Evolutionary conservation across 352 stramenopile species (phyloP).

Genomic region (Hyaloperonospora arabidopsidis): DNA sequence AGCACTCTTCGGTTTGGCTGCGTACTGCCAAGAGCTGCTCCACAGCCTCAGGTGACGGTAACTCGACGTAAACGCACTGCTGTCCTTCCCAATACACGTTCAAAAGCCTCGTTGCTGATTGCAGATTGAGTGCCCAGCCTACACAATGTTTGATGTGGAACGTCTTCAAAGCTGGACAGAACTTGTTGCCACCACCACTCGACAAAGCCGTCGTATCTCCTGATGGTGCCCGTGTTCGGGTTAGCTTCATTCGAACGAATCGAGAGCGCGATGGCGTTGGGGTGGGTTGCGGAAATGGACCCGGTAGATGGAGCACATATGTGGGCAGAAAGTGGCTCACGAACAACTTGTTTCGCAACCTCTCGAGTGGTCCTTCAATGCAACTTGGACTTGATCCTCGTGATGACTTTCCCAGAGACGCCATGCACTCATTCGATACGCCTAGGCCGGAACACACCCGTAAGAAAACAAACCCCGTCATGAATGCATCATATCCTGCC

Average conservation of each 20-base stretch:
- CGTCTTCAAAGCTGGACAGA: slow-evolving; percentile 36
- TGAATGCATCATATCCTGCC: slow-evolving; percentile 71
- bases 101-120: slow-evolving; percentile 28
- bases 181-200: slow-evolving; percentile 12
- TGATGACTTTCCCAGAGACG: slow-evolving; percentile 17
- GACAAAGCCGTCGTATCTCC: slow-evolving; percentile 10
- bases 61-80: slow-evolving; percentile 41
- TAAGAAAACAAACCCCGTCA: slow-evolving; percentile 71
- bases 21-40: slow-evolving; percentile 37
- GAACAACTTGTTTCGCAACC: slow-evolving; percentile 41
- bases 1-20: slow-evolving; percentile 23
- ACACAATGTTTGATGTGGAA: slow-evolving; percentile 78
- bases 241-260: slow-evolving; percentile 50
- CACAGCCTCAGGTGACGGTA: slow-evolving; percentile 31
- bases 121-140: slow-evolving; percentile 38
- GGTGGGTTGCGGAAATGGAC: slow-evolving; percentile 34
- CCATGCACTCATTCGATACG: slow-evolving; percentile 46
- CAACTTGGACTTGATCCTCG: background rate
- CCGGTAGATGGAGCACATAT: slow-evolving; percentile 35
- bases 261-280: slow-evolving; percentile 40
- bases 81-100: slow-evolving; percentile 50
- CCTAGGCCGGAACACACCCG: slow-evolving; percentile 53
- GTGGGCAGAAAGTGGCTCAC: slow-evolving; percentile 59
- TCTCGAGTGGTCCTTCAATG: slow-evolving; percentile 21
- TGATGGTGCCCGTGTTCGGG: slow-evolving; percentile 33